Base-by-base conservation (phyloP, 1,284 basidiomycete species). In the Ceratorhiza oryzae-sativae region DNA sequence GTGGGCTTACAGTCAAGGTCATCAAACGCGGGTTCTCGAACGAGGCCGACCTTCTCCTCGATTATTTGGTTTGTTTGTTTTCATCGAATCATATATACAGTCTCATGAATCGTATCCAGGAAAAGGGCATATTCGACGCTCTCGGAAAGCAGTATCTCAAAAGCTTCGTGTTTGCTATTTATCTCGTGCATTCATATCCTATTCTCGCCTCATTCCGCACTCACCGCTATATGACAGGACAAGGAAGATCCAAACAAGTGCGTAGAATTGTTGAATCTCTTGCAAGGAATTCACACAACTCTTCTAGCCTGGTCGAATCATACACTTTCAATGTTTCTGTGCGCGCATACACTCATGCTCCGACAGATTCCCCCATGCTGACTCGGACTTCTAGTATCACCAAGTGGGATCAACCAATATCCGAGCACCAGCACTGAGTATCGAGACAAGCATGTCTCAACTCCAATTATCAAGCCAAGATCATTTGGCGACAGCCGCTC, bases 121-220 rank as follows among this genome's bases (percentile, higher is more conserved):
- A 76, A 39, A 53, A 73, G 12, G 76, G 76, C 8, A 74, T 77
- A 9, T 73, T 73, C 46, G 76, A 77, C 42, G 76, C 76, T 13
- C 71, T 77, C 32, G 71, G 75, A 56, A 75, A 75, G 46, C 72
- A 75, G 30, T 77, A 73, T 62, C 70, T 77, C 8, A 58, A 71
- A 23, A 76, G 73, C 23, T 74, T 77, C 41, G 68, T 79, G 18
- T 74, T 80, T 63, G 79, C 77, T 20, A 77, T 80, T 65, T 80
- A 77, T 59, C 76, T 79, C 23, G 75, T 75, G 49, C 15, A 72
- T 58, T 3, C 12, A 10, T 39, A 13, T 3, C 15, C 13, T 20
- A 55, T 23, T 36, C 25, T 12, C 20, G 13, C 32, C 34, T 42
- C 27, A 12, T 25, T 3, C 53, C 13, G n/a, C 8, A 10, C n/a